Evolutionary conservation across 768 basidiomycete species (phyloP), one percentile per base, ranked within the genome.

Genomic region (Collybiopsis luxurians): DNA sequence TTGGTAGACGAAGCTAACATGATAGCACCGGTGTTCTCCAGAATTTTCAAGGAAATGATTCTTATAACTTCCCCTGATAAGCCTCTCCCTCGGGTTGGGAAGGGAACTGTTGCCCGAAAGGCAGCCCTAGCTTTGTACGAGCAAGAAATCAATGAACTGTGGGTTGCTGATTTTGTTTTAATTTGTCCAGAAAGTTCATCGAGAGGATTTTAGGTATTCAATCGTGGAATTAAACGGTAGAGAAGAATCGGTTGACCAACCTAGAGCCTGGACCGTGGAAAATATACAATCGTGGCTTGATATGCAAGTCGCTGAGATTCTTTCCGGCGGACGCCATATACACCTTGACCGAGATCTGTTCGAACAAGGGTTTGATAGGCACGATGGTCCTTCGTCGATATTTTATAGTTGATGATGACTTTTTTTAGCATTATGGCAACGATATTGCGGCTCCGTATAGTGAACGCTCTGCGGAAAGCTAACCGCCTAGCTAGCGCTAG

Each of bases 11-110:
- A 78, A 28, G 79, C 78, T 3, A 81, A 81, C 62, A 65, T 64
- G 44, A 64, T 69, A 17, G 72, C 74, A 4, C 80, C 81, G 0
- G 57, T 67, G 2, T 79, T 75, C 55, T 77, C 75, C 53, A 68
- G 73, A n/a, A 71, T 81, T 6, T 81, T 81, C 66, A 79, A 79
- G 53, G 78, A 84, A 60, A 75, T 83, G 73, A 76, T 84, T 38
- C 46, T 83, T 39, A 69, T 82, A 13, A 69, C 79, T 0, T 52
- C 57, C 5, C 65, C 66, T 3, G 62, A 64, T 13, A 73, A 73
- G 24, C 80, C 78, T 1, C 69, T 84, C 53, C 64, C 74, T 23
- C 75, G 77, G n/a, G 67, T 77, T 4, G 74, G 71, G 0, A 85
- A 84, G 62, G 79, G 79, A 1, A 81, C 79, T 0, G 71, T 80